phyloP scores from a whole-genome alignment of 495 filamentous ascomycete species.

The Chaetomium tenue region DNA sequence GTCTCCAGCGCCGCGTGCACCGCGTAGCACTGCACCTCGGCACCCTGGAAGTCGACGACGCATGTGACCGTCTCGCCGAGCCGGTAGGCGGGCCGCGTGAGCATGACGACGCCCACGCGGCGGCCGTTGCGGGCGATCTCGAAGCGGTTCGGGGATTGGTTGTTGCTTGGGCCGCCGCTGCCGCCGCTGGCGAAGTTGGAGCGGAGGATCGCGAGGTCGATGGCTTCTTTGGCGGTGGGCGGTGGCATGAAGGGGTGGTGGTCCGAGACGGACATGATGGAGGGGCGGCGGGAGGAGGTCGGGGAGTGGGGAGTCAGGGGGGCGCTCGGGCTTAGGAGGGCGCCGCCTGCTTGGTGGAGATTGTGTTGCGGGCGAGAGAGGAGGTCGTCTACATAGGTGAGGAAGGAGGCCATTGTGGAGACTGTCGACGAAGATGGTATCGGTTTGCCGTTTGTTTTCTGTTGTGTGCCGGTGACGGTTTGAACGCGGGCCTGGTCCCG shows the following conservation, averaged over 20 bases:
- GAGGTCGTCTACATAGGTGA: conserved; percentile 78
- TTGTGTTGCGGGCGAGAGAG: conserved; percentile 59
- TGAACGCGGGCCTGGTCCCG: conserved; percentile 74
- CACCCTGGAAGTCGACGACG: conserved; percentile 74
- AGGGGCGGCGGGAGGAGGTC: conserved; percentile 56
- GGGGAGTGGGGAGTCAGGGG: conserved; percentile 54
- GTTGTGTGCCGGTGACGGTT: conserved; percentile 42
- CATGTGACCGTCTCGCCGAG: conserved; percentile 83
- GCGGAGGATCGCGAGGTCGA: conserved; percentile 83
- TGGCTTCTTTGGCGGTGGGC: conserved; percentile 72
- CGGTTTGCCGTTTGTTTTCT: conserved; percentile 20
- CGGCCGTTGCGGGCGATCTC: conserved; percentile 87
- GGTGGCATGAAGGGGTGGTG: conserved; percentile 37
- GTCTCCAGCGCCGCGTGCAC: conserved; percentile 74
- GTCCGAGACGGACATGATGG: conserved; percentile 42
- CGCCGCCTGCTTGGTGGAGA: conserved; percentile 38
- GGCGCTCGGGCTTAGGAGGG: conserved; percentile 68
- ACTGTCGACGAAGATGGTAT: conserved; percentile 64
- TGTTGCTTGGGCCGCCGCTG: conserved; percentile 39
- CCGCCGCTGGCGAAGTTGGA: conserved; percentile 56
- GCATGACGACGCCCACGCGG: conserved; percentile 80
- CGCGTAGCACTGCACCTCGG: conserved; percentile 75
- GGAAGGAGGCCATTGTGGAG: conserved; percentile 51
- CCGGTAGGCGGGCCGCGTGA: conserved; percentile 87
- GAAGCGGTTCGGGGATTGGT: conserved; percentile 78